Conservation (phyloP, 441 rosid species). For the Erodium trifolium region DNA sequence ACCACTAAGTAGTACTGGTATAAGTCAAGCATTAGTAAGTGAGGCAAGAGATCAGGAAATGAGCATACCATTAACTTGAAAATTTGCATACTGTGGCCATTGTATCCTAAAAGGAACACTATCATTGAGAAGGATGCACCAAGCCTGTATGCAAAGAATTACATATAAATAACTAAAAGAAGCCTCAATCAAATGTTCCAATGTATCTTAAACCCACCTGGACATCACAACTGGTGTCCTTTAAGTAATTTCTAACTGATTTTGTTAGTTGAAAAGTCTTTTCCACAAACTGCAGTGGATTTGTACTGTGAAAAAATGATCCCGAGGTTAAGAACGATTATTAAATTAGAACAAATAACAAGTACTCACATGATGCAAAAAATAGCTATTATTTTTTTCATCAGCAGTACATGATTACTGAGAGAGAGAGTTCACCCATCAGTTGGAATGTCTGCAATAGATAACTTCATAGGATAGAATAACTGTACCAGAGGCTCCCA, state of each 20-base stretch:
- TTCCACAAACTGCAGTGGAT: slow-evolving; percentile 12
- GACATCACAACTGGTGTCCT: slow-evolving; percentile 14
- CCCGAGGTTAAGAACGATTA: neutral
- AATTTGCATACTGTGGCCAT: slow-evolving; percentile 18
- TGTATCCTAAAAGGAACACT: slow-evolving; percentile 22
- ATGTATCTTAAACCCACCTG: slow-evolving; percentile 18
- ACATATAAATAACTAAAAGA: neutral
- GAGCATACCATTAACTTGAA: slow-evolving; percentile 20
- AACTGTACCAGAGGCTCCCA: slow-evolving; percentile 17
- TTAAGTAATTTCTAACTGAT: slow-evolving; percentile 13
- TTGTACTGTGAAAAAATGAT: slow-evolving; percentile 14
- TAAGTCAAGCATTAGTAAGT: neutral
- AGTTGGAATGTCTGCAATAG: slow-evolving; percentile 13
- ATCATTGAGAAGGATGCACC: slow-evolving; percentile 25
- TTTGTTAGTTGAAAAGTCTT: slow-evolving; percentile 13
- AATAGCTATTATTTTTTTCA: neutral
- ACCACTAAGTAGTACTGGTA: neutral
- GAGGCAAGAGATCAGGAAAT: slow-evolving; percentile 2
- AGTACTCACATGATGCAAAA: neutral
- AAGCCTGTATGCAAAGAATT: slow-evolving; percentile 16
- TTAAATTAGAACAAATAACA: neutral
- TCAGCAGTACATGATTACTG: slow-evolving; percentile 4
- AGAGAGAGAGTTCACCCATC: slow-evolving; percentile 20
- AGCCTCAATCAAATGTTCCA: neutral
- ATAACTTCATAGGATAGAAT: slow-evolving; percentile 17